Conservation (phyloP, 805 yeast species). For the Jamesozyma lodderae region DNA sequence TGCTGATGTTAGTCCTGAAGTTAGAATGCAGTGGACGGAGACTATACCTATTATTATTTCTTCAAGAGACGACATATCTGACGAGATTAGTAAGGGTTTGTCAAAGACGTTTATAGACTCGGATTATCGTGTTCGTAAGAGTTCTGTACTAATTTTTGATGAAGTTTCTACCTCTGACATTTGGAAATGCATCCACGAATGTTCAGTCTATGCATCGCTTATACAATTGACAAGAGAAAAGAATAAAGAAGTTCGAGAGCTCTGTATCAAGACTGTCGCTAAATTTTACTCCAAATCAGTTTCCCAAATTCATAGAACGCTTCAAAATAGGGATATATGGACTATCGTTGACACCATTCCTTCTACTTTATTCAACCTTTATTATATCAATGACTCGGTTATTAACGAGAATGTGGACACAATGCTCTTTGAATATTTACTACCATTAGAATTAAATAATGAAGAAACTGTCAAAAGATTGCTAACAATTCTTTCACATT, state of each 20-base stretch:
- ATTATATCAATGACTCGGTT: conserved; percentile 62
- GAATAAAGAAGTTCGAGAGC: conserved; percentile 51
- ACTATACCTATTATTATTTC: conserved; percentile 42
- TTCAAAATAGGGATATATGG: conserved; percentile 20
- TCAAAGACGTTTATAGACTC: conserved; percentile 64
- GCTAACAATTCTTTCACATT: conserved; percentile 37
- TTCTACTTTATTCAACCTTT: conserved; percentile 49
- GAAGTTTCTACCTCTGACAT: conserved; percentile 40
- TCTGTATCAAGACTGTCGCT: conserved; percentile 47
- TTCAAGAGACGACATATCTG: conserved; percentile 37
- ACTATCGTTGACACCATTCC: conserved; percentile 43
- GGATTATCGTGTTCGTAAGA: conserved; percentile 61
- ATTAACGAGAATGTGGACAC: conserved; percentile 61
- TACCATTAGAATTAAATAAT: conserved; percentile 45
- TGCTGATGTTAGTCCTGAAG: conserved; percentile 54
- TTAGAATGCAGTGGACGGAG: conserved; percentile 64
- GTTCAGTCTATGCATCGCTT: conserved; percentile 43
- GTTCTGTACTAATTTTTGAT: conserved; percentile 46
- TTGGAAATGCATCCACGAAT: conserved; percentile 39
- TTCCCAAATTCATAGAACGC: conserved; percentile 14
- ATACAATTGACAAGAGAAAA: conserved; percentile 65
- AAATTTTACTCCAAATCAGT: conserved; percentile 44
- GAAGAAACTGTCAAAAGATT: conserved; percentile 45
- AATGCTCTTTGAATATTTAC: conserved; percentile 47
- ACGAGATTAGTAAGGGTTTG: conserved; percentile 49